Percentiles rank a stretch among this genome's conserved stretches.
Evolutionary conservation across 2,329 filamentous ascomycete genomes (phyloP).

Genomic region (Claviceps capensis): DNA sequence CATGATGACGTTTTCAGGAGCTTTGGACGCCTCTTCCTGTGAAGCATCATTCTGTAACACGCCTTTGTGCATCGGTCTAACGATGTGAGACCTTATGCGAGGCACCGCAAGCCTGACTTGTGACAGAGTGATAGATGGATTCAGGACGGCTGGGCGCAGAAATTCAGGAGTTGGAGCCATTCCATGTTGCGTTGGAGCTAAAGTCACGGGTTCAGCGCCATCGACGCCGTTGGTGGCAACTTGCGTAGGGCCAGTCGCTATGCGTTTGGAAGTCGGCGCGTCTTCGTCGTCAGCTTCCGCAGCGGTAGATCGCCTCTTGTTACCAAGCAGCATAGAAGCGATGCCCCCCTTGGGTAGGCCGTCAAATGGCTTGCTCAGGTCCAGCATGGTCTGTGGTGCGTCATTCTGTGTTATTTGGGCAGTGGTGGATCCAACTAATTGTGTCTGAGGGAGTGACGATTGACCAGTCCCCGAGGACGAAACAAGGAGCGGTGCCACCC

Average conservation of each 20-base stretch:
- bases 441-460: slow-evolving; percentile 78
- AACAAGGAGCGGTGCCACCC: slow-evolving; percentile 81
- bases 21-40: slow-evolving; percentile 46
- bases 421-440: slow-evolving; percentile 65
- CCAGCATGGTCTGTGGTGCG: slow-evolving; percentile 67
- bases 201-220: slow-evolving; percentile 62
- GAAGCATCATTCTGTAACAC: slow-evolving; percentile 38
- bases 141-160: slow-evolving; percentile 75
- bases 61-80: slow-evolving; percentile 64
- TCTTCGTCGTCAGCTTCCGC: slow-evolving; percentile 63
- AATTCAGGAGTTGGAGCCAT: slow-evolving; percentile 64
- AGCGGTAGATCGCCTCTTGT: slow-evolving; percentile 71
- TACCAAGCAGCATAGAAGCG: slow-evolving; percentile 73
- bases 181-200: slow-evolving; percentile 44
- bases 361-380: slow-evolving; percentile 88
- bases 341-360: slow-evolving; percentile 84
- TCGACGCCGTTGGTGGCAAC: slow-evolving; percentile 66
- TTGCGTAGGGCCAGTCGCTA: slow-evolving; percentile 53
- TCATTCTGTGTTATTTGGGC: slow-evolving; percentile 52
- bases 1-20: slow-evolving; percentile 59
- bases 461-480: slow-evolving; percentile 78
- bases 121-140: slow-evolving; percentile 66
- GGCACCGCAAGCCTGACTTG: slow-evolving; percentile 81
- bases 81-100: slow-evolving; percentile 67
- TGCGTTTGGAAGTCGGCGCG: slow-evolving; percentile 30